phyloP scores from a whole-genome alignment of 164 flowering plant species.

The Protea cynaroides region DNA sequence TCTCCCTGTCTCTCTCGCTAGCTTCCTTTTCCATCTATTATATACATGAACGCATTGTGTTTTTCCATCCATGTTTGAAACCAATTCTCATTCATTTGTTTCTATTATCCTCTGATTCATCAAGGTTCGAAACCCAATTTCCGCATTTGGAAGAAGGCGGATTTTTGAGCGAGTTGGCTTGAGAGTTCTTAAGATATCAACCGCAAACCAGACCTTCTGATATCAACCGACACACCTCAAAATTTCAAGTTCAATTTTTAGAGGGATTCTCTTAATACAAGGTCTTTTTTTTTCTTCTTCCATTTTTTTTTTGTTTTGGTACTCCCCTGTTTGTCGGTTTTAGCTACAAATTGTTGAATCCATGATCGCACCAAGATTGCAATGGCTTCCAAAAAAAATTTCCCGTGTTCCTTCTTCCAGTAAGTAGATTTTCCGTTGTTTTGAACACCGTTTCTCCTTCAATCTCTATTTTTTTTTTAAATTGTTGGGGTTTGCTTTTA shows the following conservation, averaged over 20 bases:
- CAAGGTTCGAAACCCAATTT: neutral
- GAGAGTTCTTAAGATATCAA: neutral
- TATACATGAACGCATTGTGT: no score
- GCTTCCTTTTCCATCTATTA: no score
- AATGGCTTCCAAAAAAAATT: slow-evolving; percentile 10
- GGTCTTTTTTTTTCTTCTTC: slow-evolving; percentile 10
- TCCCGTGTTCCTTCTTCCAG: neutral
- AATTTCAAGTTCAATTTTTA: neutral
- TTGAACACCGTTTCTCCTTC: neutral
- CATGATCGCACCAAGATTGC: slow-evolving; percentile 10
- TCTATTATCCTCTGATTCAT: no score
- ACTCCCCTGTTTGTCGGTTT: neutral
- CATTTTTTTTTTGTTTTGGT: neutral
- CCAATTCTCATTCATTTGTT: no score
- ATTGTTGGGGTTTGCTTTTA: neutral
- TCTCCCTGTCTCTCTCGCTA: neutral
- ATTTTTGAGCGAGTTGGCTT: neutral
- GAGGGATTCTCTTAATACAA: neutral
- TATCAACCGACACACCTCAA: neutral
- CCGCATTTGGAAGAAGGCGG: neutral
- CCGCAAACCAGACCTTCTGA: neutral
- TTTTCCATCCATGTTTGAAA: neutral
- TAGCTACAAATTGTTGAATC: slow-evolving; percentile 8
- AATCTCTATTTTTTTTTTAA: no score
- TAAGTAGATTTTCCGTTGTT: neutral